A percentile compares a stretch with the other conserved stretches of the same genome.
phyloP scores from a whole-genome alignment of 495 filamentous ascomycete genomes.

The Aspergillus saccharolyticus region DNA sequence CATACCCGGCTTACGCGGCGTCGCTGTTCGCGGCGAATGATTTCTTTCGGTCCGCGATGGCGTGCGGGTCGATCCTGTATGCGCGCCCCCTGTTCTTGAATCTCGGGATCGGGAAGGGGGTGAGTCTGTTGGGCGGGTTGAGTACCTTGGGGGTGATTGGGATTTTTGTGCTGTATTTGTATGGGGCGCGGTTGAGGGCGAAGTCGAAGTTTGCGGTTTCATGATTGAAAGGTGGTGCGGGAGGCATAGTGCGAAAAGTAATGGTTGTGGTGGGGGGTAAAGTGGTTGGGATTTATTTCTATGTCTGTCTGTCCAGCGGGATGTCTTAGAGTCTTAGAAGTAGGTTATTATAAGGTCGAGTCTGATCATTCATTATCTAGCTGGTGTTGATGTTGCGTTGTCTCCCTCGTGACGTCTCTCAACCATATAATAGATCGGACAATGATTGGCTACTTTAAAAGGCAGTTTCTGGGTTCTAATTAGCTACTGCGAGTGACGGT shows the following conservation, averaged over 20 bases:
- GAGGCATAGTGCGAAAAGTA: too few relatives aligned
- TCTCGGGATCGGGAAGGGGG: constrained; percentile 57
- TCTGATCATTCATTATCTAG: too few relatives aligned
- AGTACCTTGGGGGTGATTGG: constrained; percentile 12
- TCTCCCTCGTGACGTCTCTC: too few relatives aligned
- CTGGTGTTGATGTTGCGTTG: too few relatives aligned
- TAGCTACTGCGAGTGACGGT: too few relatives aligned
- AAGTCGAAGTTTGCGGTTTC: constrained; percentile 7
- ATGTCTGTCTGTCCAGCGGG: too few relatives aligned
- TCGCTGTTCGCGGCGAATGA: constrained; percentile 45
- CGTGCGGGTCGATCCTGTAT: constrained; percentile 37
- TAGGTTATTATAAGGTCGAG: too few relatives aligned
- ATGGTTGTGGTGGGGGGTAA: not conserved
- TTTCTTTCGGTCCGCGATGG: not conserved
- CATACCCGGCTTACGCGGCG: constrained; percentile 41
- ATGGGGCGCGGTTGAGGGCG: constrained; percentile 8
- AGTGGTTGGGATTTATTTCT: too few relatives aligned
- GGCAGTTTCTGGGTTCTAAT: too few relatives aligned
- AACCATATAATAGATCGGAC: too few relatives aligned
- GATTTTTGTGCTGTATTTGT: constrained; percentile 4
- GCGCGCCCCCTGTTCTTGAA: constrained; percentile 42
- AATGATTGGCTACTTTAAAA: too few relatives aligned
- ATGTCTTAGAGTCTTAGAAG: too few relatives aligned
- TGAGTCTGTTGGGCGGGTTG: constrained; percentile 53
- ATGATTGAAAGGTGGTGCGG: not conserved